Percentiles rank a stretch among this genome's conserved stretches.
Evolutionary conservation across 345 rosid genomes (phyloP).

Genomic region (Theobroma cacao): DNA sequence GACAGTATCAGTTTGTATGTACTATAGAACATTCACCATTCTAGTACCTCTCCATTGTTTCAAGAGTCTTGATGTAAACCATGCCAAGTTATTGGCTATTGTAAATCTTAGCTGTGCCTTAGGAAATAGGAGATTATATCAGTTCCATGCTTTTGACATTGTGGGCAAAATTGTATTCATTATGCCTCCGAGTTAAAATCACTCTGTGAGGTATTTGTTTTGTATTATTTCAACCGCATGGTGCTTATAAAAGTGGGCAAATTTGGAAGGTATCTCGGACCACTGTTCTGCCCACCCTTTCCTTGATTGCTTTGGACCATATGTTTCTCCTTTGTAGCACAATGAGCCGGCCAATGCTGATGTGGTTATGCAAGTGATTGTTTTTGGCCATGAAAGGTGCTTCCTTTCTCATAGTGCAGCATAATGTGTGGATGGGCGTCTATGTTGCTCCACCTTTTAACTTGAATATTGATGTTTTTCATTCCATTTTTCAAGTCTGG

Average conservation of each 20-base stretch:
- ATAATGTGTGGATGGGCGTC: background rate
- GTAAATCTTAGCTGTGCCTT: slow-evolving; percentile 33
- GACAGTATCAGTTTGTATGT: slow-evolving; percentile 19
- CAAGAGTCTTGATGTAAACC: slow-evolving; percentile 6
- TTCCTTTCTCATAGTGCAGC: background rate
- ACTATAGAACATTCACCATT: slow-evolving; percentile 19
- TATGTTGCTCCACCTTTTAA: background rate
- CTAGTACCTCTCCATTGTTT: slow-evolving; percentile 10
- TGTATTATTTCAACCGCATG: slow-evolving; percentile 20
- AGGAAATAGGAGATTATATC: slow-evolving; percentile 27
- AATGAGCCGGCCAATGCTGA: background rate
- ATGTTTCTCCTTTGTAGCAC: background rate
- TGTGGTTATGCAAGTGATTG: background rate
- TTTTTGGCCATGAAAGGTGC: background rate
- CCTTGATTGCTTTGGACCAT: background rate
- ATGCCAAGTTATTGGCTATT: slow-evolving; percentile 23
- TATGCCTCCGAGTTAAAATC: slow-evolving; percentile 40
- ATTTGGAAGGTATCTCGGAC: too few species aligned
- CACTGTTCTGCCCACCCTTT: too few species aligned
- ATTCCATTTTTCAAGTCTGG: background rate
- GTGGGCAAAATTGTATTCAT: slow-evolving; percentile 28
- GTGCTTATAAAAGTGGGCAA: slow-evolving; percentile 12
- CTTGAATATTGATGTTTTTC: background rate
- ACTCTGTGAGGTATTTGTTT: slow-evolving; percentile 38
- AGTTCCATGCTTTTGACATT: slow-evolving; percentile 17